phyloP scores from a whole-genome alignment of 1,284 basidiomycete genomes.

The Malassezia pachydermatis region DNA sequence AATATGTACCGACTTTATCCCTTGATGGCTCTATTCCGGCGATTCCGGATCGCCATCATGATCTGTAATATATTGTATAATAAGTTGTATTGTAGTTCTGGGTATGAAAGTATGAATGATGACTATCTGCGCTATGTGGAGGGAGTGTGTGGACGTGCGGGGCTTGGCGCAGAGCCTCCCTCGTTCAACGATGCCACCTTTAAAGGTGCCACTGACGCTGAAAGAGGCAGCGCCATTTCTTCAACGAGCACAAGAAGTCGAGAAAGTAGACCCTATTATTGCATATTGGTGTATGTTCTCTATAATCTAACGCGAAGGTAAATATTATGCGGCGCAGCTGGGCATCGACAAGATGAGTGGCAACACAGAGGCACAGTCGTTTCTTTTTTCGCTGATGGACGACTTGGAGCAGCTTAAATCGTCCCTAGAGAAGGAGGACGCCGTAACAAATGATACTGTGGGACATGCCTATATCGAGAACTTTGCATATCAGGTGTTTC shows the following conservation, averaged over 20 bases:
- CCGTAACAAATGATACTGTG: constrained; percentile 69
- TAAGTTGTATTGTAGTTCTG: no score
- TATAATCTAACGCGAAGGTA: constrained; percentile 46
- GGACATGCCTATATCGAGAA: constrained; percentile 84
- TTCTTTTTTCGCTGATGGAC: constrained; percentile 66
- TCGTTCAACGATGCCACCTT: neutral
- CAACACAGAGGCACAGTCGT: constrained; percentile 57
- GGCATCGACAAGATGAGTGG: constrained; percentile 63
- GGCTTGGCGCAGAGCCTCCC: neutral
- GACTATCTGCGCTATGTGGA: neutral
- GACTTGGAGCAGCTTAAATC: constrained; percentile 71
- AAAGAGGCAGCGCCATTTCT: constrained; percentile 63
- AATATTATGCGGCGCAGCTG: constrained; percentile 75
- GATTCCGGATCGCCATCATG: no score
- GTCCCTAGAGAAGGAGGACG: constrained; percentile 64
- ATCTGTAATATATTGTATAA: no score
- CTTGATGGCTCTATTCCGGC: neutral
- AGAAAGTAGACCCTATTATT: constrained; percentile 68
- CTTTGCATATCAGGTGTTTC: constrained; percentile 80
- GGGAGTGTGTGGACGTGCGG: neutral
- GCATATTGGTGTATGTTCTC: constrained; percentile 69
- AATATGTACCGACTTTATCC: constrained; percentile 7
- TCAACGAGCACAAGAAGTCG: constrained; percentile 79
- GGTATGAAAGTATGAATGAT: no score
- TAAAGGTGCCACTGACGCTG: constrained; percentile 15